phyloP scores from a whole-genome alignment of 169 alveolate genomes.

The Plasmodium chabaudi region DNA sequence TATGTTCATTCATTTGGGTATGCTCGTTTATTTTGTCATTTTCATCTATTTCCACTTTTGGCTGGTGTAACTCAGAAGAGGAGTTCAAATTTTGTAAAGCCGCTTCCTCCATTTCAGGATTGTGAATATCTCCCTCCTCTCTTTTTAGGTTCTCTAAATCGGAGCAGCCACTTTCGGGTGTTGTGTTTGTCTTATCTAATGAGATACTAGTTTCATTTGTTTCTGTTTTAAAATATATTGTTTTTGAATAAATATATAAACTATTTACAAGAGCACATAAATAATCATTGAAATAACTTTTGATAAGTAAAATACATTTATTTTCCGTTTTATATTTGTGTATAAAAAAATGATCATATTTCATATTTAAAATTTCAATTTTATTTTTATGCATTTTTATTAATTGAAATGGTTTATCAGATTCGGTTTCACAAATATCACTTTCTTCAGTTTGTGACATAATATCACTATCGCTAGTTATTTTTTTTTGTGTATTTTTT shows the following conservation, averaged over 20 bases:
- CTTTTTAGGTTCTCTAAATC: too few species aligned
- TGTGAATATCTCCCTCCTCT: too few species aligned
- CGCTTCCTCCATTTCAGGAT: too few species aligned
- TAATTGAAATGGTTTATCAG: constrained; percentile 27
- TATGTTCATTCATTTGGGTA: background rate
- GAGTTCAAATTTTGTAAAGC: too few species aligned
- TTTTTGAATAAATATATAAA: constrained; percentile 58
- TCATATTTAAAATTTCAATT: constrained; percentile 70
- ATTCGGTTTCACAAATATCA: background rate
- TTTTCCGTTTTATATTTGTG: constrained; percentile 58
- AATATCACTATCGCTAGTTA: background rate
- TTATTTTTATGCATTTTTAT: constrained; percentile 64
- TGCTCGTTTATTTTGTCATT: background rate
- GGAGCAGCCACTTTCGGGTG: too few species aligned
- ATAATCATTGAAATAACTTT: constrained; percentile 73
- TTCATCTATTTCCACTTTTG: background rate
- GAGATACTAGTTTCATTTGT: too few species aligned
- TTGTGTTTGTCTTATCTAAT: too few species aligned
- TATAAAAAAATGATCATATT: constrained; percentile 58
- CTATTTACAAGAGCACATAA: constrained; percentile 72
- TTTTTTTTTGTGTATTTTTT: constrained; percentile 1
- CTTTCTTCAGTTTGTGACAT: background rate
- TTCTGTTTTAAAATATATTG: constrained; percentile 9
- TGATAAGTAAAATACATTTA: constrained; percentile 59
- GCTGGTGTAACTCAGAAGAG: too few species aligned